Base-by-base conservation (phyloP, 306 rosid species). In the Rosa persica region DNA sequence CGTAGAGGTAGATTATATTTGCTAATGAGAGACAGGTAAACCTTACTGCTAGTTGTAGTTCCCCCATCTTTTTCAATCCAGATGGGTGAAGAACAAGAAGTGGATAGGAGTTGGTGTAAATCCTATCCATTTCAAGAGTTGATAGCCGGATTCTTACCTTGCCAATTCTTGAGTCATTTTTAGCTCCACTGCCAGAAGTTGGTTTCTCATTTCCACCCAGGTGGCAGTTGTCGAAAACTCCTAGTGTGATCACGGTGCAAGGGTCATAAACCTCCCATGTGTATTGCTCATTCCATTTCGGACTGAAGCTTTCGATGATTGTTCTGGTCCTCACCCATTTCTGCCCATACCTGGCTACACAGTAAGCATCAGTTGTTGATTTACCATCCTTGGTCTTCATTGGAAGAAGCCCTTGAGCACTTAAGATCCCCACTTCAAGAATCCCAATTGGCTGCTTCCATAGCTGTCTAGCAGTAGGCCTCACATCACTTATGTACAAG, bases 361-460 rank as follows among this genome's bases (percentile, higher is more conserved):
- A 93, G 51, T 93, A 93, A 34, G 93, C 90, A 81, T 93, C 92
- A 3, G 93, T 89, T 15, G 90, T 81, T 4, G 82, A 46, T 67
- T 80, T 87, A 1, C 89, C 97, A 61, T 86, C 91, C 75, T 67
- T 86, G 30, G 83, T 82, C 79, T 93, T 93, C 96, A 90, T 93
- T 5, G 91, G 89, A 34, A 67, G 83, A 20, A 93, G 87, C 47
- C 97, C 96, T 76, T 93, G 97, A 74, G 93, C 96, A 36, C 97
- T 89, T 73, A 93, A 84, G 10, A 93, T 93, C 62, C 97, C 97
- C 12, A 93, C 93, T 87, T 93, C 96, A 74, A 93, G 92, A 72
- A 93, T 93, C 47, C 97, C 93, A 62, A 93, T 80, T 12, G 93
- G 96, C 25, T 93, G 92, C 85, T 93, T 93, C 97, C 97, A 93